phyloP scores from a whole-genome alignment of 202 grass and related monocot genomes.

The Schoenoplectus triqueter region DNA sequence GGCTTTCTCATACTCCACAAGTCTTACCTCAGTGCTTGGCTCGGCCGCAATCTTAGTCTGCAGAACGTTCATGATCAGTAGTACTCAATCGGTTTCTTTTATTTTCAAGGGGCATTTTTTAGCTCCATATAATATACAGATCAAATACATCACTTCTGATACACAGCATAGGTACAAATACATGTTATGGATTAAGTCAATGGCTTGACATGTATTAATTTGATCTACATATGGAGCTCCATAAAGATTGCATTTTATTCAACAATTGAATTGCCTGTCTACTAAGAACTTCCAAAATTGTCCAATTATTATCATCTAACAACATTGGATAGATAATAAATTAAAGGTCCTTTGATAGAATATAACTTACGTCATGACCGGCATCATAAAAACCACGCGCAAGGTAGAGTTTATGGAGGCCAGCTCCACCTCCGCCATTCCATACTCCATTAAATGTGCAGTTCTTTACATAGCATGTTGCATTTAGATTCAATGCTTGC shows the following conservation, averaged over 20 bases:
- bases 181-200: too few relatives aligned
- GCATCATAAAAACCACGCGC: conserved; percentile 43
- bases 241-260: too few relatives aligned
- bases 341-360: neutral
- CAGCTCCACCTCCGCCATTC: conserved; percentile 50
- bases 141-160: neutral
- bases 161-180: too few relatives aligned
- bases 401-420: conserved; percentile 33
- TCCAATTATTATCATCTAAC: too few relatives aligned
- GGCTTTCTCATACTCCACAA: conserved; percentile 12
- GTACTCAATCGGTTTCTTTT: neutral
- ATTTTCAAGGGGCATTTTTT: neutral
- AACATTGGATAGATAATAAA: neutral
- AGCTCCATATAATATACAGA: neutral
- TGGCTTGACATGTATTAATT: too few relatives aligned
- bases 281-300: too few relatives aligned
- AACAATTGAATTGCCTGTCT: too few relatives aligned
- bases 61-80: neutral
- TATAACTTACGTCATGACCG: conserved; percentile 28
- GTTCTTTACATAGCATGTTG: neutral
- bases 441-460: conserved; percentile 49
- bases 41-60: conserved; percentile 45
- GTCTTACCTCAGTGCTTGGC: neutral
- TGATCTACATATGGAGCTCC: too few relatives aligned
- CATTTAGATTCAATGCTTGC: conserved; percentile 32